These are phyloP conservation scores for Verticillium nonalfalfae DNA, from an alignment of 2,329 filamentous ascomycete species.

Conservation along the genomic window DNA sequence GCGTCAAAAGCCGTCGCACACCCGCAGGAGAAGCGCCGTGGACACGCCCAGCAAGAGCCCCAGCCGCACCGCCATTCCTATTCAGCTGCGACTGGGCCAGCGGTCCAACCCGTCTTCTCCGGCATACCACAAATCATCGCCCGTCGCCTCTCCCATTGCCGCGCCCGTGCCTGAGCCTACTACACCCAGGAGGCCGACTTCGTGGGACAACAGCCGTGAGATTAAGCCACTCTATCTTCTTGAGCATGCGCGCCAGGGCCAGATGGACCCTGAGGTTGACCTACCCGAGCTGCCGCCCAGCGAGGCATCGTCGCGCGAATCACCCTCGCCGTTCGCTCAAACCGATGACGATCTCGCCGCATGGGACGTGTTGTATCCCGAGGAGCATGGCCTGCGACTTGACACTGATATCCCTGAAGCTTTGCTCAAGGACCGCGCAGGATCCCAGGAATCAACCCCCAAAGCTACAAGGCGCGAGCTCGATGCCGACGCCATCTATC, in stretches of 20 bases:
- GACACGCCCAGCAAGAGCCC: constrained; percentile 43
- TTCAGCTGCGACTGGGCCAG: constrained; percentile 46
- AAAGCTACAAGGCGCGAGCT: constrained; percentile 39
- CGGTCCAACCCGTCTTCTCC: constrained; percentile 38
- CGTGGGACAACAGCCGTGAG: constrained; percentile 60
- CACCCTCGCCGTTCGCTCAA: constrained; percentile 24
- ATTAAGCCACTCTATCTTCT: constrained; percentile 79
- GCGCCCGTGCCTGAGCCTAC: constrained; percentile 24
- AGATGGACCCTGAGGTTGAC: constrained; percentile 25
- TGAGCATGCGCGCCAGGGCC: constrained; percentile 47
- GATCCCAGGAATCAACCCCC: constrained; percentile 62
- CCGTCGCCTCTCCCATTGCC: constrained; percentile 22
- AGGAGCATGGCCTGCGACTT: constrained; percentile 24
- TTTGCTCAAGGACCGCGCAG: constrained; percentile 40
- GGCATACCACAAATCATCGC: constrained; percentile 29
- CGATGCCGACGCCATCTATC: constrained; percentile 26
- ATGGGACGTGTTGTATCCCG: background rate
- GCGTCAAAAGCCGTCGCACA: constrained; percentile 33
- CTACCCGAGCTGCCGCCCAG: constrained; percentile 45
- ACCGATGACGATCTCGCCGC: constrained; percentile 18
- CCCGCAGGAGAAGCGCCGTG: constrained; percentile 41
- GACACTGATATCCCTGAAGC: constrained; percentile 28
- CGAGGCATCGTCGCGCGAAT: constrained; percentile 27
- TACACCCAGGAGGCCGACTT: constrained; percentile 40
- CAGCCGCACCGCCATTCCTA: constrained; percentile 52